Conservation (phyloP, 2,329 filamentous ascomycete species). For the Stagonosporopsis chrysanthemi region DNA sequence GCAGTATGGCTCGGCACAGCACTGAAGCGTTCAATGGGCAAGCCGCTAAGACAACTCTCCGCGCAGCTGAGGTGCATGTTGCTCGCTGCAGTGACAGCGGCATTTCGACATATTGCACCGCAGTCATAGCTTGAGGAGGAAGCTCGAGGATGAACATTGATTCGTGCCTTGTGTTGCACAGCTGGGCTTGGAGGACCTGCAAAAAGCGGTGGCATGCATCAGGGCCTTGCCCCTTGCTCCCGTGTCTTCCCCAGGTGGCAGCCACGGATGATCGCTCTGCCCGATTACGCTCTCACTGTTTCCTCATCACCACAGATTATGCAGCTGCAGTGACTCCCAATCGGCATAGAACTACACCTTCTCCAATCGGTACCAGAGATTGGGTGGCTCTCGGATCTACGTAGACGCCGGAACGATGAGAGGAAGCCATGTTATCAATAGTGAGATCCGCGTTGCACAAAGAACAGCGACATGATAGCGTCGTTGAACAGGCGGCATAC, state of each 20-base stretch:
- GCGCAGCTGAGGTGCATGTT: constrained; percentile 33
- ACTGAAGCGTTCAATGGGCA: constrained; percentile 24
- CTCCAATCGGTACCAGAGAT: not conserved
- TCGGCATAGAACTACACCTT: not conserved
- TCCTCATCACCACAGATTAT: constrained; percentile 22
- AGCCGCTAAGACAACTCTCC: constrained; percentile 28
- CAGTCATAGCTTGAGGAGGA: constrained; percentile 35
- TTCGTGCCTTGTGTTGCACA: constrained; percentile 40
- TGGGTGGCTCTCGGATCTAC: too few species aligned
- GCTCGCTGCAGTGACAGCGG: constrained; percentile 41
- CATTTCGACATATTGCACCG: constrained; percentile 43
- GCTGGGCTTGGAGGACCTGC: constrained; percentile 31
- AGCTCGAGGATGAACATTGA: constrained; percentile 28
- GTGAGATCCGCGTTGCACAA: constrained; percentile 19
- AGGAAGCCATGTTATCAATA: constrained; percentile 4
- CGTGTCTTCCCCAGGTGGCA: constrained; percentile 30
- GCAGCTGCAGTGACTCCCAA: constrained; percentile 15
- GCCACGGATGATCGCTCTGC: constrained; percentile 30
- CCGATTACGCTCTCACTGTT: constrained; percentile 22
- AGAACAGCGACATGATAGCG: constrained; percentile 21
- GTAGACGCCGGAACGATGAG: not conserved
- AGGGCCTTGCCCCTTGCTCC: constrained; percentile 39
- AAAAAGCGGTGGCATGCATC: constrained; percentile 45
- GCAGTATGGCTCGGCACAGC: constrained; percentile 32
- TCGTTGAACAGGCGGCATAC: constrained; percentile 27